phyloP scores from a whole-genome alignment of 768 basidiomycete species.

The Boletus sp. region DNA sequence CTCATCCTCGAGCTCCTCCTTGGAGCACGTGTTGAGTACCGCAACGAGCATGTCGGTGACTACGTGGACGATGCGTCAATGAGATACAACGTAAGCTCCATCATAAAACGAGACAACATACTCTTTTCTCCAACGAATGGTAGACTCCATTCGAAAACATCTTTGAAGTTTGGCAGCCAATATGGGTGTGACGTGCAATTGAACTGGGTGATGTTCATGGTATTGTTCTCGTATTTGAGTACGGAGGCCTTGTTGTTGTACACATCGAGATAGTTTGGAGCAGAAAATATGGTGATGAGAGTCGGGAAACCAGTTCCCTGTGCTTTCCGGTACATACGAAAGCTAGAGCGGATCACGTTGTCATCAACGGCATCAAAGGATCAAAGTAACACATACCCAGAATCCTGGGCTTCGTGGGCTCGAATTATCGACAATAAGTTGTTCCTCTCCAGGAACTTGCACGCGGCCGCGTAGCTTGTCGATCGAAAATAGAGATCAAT shows the following conservation, averaged over 20 bases:
- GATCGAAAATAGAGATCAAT: neutral
- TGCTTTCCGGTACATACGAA: constrained; percentile 92
- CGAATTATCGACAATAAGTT: constrained; percentile 89
- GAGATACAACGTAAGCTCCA: neutral
- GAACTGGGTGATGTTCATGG: constrained; percentile 91
- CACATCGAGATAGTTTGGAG: constrained; percentile 94
- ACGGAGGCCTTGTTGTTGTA: constrained; percentile 97
- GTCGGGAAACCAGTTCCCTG: constrained; percentile 92
- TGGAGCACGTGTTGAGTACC: constrained; percentile 91
- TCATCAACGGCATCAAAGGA: neutral
- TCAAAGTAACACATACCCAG: constrained; percentile 55
- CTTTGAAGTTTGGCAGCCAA: constrained; percentile 97
- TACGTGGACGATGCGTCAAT: constrained; percentile 29
- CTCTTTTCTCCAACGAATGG: constrained; percentile 98
- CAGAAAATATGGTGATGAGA: constrained; percentile 97
- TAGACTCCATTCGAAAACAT: constrained; percentile 96
- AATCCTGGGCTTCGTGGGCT: constrained; percentile 96
- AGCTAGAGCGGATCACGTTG: constrained; percentile 39
- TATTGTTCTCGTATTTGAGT: constrained; percentile 95
- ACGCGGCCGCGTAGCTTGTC: constrained; percentile 77
- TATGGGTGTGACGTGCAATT: constrained; percentile 81
- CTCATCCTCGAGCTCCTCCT: constrained; percentile 90
- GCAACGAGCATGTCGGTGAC: constrained; percentile 98
- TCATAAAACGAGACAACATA: constrained; percentile 37
- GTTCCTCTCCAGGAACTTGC: constrained; percentile 91